Conservation (phyloP, 2,329 filamentous ascomycete species). For the Trichoderma gracile region DNA sequence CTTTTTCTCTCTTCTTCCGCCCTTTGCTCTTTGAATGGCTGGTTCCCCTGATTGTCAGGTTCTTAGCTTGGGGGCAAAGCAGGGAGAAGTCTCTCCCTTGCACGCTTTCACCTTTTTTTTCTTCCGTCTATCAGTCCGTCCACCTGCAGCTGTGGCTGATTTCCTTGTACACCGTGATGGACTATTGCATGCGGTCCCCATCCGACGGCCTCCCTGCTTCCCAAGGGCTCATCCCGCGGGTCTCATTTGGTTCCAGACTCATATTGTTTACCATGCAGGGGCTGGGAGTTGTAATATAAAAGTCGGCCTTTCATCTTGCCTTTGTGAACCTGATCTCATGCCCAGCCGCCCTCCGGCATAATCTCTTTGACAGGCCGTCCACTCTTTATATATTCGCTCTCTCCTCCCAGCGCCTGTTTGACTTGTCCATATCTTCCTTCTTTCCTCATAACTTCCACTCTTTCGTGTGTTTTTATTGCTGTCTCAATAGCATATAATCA, state of each 20-base stretch:
- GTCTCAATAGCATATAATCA: not conserved
- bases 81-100: constrained; percentile 18
- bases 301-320: not conserved
- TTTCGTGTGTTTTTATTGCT: not conserved
- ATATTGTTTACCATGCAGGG: constrained; percentile 20
- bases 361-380: constrained; percentile 25
- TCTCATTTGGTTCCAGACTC: constrained; percentile 22
- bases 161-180: not conserved
- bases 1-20: not conserved
- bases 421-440: constrained; percentile 12
- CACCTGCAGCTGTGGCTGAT: constrained; percentile 20
- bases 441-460: constrained; percentile 9
- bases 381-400: constrained; percentile 14
- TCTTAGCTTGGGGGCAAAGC: constrained; percentile 4
- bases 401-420: not conserved
- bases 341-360: constrained; percentile 2
- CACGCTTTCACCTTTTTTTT: not conserved
- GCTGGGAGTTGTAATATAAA: constrained; percentile 21
- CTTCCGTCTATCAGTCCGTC: too few relatives aligned
- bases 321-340: not conserved
- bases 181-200: constrained; percentile 4
- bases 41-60: not conserved
- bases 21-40: not conserved
- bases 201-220: constrained; percentile 16
- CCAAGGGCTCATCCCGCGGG: constrained; percentile 8